Conservation (phyloP, 2,329 filamentous ascomycete species). For the Clonostachys rhizophaga region DNA sequence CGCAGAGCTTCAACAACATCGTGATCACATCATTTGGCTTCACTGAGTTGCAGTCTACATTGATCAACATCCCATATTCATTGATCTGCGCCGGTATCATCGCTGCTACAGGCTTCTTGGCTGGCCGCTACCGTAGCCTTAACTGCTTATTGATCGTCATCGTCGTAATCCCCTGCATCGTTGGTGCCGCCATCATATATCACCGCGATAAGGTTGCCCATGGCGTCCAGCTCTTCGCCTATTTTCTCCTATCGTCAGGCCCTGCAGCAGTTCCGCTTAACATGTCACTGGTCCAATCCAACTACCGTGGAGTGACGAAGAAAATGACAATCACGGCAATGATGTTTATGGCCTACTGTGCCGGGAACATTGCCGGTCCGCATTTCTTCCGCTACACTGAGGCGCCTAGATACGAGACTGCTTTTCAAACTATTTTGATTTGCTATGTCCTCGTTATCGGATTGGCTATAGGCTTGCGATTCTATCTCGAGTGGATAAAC, state of each 20-base stretch:
- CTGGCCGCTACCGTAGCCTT: conserved; percentile 42
- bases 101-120: conserved; percentile 41
- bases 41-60: conserved; percentile 45
- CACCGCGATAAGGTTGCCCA: conserved; percentile 30
- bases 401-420: conserved; percentile 45
- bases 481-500: conserved; percentile 43
- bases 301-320: conserved; percentile 53
- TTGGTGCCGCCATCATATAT: conserved; percentile 49
- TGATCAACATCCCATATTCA: conserved; percentile 56
- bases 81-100: conserved; percentile 43
- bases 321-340: conserved; percentile 55
- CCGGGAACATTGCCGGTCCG: conserved; percentile 51
- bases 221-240: conserved; percentile 47
- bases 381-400: conserved; percentile 47
- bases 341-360: conserved; percentile 50
- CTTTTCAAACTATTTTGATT: conserved; percentile 50
- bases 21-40: conserved; percentile 53
- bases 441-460: conserved; percentile 47
- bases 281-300: conserved; percentile 49
- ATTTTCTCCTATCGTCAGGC: conserved; percentile 51
- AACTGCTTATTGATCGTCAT: conserved; percentile 46
- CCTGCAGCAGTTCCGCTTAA: conserved; percentile 49
- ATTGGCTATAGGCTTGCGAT: conserved; percentile 35
- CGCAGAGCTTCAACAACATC: conserved; percentile 53
- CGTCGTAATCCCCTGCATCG: conserved; percentile 44